Conservation (phyloP, 208 protist genomes). For the Leishmania aethiopica region DNA sequence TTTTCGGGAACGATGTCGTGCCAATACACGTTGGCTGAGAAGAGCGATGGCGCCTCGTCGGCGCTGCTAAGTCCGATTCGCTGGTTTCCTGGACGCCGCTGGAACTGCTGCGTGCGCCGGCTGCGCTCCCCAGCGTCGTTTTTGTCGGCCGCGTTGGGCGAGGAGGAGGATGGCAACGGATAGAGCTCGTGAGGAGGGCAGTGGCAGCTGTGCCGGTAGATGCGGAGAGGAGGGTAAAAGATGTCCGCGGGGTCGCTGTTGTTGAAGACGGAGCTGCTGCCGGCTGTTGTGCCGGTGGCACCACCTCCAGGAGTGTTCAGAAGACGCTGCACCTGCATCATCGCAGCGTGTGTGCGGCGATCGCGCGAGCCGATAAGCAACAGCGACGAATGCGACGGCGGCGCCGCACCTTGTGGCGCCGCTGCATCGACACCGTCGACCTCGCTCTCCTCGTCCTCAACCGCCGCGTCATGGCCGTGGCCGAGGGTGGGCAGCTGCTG, state of each 20-base stretch:
- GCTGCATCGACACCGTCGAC: slow-evolving; percentile 5
- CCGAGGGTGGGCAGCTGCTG: not conserved
- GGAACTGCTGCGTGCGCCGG: not conserved
- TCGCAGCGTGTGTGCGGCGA: slow-evolving; percentile 13
- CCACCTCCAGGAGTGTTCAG: slow-evolving; percentile 21
- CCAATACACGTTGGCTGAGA: slow-evolving; percentile 18
- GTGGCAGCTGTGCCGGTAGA: slow-evolving; percentile 63
- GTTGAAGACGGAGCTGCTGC: not conserved
- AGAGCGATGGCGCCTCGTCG: not conserved
- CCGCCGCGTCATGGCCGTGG: slow-evolving; percentile 1
- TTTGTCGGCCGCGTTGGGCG: not conserved
- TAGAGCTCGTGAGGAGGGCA: slow-evolving; percentile 31
- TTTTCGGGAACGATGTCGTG: slow-evolving; percentile 60
- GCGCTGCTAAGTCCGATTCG: not conserved
- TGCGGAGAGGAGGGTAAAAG: slow-evolving; percentile 58
- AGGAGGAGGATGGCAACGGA: slow-evolving; percentile 12
- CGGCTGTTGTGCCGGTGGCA: not conserved
- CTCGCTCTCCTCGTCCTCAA: not conserved
- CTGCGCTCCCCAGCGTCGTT: not conserved
- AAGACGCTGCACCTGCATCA: slow-evolving; percentile 28
- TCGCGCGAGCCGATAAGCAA: slow-evolving; percentile 25
- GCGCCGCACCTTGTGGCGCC: not conserved
- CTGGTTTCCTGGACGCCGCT: not conserved
- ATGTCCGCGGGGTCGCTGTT: slow-evolving; percentile 19
- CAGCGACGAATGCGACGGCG: slow-evolving; percentile 1